These are phyloP conservation scores for Populus hybrid DNA, from an alignment of 441 rosid genomes.

Conservation along the genomic window DNA sequence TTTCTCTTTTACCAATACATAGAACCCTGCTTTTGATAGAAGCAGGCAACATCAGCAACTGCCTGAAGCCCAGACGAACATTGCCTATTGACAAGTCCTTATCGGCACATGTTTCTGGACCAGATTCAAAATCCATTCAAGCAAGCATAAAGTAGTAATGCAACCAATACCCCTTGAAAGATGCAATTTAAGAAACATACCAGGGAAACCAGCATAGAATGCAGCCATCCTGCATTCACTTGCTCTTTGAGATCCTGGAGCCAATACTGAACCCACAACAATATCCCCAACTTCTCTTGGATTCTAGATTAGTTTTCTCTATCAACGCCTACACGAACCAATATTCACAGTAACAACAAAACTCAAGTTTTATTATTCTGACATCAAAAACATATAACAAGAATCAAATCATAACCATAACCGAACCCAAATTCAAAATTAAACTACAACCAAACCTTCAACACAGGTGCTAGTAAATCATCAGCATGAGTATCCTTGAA, in stretches of 20 bases:
- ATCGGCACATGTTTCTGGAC: constrained; percentile 78
- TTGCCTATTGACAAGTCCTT: constrained; percentile 94
- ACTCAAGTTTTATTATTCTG: background rate
- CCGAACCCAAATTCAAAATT: background rate
- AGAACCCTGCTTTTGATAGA: constrained; percentile 95
- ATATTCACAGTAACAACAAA: background rate
- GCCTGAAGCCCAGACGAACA: constrained; percentile 99
- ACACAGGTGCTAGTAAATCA: constrained; percentile 89
- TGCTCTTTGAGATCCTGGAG: constrained; percentile 90
- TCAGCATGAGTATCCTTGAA: constrained; percentile 95
- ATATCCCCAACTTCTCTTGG: constrained; percentile 96
- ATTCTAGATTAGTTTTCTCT: constrained; percentile 71
- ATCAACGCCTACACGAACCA: constrained; percentile 62
- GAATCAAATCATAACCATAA: background rate
- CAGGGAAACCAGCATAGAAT: constrained; percentile 98
- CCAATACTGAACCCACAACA: constrained; percentile 93
- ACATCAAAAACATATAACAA: background rate
- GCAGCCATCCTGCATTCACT: constrained; percentile 98
- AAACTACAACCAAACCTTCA: constrained; percentile 45
- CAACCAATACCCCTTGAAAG: background rate
- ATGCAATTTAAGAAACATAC: constrained; percentile 30
- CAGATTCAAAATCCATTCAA: background rate
- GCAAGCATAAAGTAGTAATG: background rate
- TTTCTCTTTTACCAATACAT: constrained; percentile 68
- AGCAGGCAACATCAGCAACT: constrained; percentile 98